These are phyloP conservation scores for Poa annua DNA, from an alignment of 176 grass and related monocot genomes.

Conservation along the genomic window DNA sequence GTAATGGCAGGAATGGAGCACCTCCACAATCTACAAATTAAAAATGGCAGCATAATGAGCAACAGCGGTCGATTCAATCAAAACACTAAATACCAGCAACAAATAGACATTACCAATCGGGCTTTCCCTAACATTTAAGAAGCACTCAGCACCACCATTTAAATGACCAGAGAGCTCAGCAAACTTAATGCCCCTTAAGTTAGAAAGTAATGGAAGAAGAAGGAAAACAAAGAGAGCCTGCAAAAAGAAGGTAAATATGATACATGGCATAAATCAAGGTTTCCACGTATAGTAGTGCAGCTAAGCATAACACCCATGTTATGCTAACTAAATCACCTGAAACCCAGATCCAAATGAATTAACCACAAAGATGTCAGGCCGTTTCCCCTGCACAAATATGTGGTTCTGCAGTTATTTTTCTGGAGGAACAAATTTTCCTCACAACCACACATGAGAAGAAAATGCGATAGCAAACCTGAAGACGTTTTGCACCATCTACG, in stretches of 20 bases:
- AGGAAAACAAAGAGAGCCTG: constrained; percentile 95
- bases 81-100: constrained; percentile 8
- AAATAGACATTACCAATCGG: constrained; percentile 60
- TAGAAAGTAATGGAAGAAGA: constrained; percentile 88
- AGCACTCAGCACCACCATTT: constrained; percentile 80
- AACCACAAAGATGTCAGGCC: constrained; percentile 88
- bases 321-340: constrained; percentile 58
- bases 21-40: constrained; percentile 76
- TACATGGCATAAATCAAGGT: constrained; percentile 24
- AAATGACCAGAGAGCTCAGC: constrained; percentile 78
- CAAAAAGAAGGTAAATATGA: constrained; percentile 16
- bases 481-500: constrained; percentile 80
- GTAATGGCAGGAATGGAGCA: constrained; percentile 78
- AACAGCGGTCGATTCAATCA: not conserved
- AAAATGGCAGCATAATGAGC: not conserved
- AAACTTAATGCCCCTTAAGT: constrained; percentile 88
- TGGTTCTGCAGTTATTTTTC: not conserved
- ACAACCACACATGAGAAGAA: not conserved
- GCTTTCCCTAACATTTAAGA: constrained; percentile 76
- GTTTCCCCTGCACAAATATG: constrained; percentile 66
- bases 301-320: not conserved
- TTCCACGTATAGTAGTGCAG: not conserved
- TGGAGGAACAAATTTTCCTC: not conserved
- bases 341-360: constrained; percentile 98
- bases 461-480: constrained; percentile 56